Evolutionary conservation across 1,284 basidiomycete genomes (phyloP), one percentile per base, ranked within the genome.

Genomic region (Gomphus sp.): DNA sequence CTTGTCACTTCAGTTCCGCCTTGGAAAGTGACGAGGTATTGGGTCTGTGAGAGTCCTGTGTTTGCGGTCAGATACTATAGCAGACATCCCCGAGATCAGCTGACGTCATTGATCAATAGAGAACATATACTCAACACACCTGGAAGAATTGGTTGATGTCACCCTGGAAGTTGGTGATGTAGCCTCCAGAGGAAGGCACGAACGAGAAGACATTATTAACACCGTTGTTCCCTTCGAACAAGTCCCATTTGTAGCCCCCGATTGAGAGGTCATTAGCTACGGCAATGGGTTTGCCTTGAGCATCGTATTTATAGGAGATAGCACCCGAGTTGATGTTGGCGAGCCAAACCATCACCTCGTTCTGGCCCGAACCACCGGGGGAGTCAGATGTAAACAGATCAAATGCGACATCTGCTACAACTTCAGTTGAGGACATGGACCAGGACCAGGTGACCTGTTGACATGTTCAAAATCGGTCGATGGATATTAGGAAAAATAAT

Each of bases 261-360:
- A 87, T 64, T 34, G 65, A 68, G 37, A 85, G 59, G 62, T 70
- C 72, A 28, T 66, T 73, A 18, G 71, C 77, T 25, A 76, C 69
- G 52, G 84, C 75, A 36, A 73, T 66, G 0, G 83, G 76, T 18
- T 73, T 66, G 3, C 82, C 82, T 41, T 73, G 61, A 1, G 74
- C 68, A 64, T 71, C 71, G 67, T 81, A 85, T 0, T 62, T 34
- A 37, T 70, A 69, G 18, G 80, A 81, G 64, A 85, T 83, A 4
- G 84, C 83, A 2, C 76, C 76, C 9, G 83, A 76, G 62, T 79
- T 78, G 71, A 70, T 74, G 66, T 80, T 81, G 5, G 74, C 81
- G 14, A 85, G 74, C 84, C 85, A 86, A 60, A 87, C 70, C 84
- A 87, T 87, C 62, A 85, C 76, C 66, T 87, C 85, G 64, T 80